Base-by-base conservation (phyloP, 495 filamentous ascomycete species). In the Cercophora sp. region DNA sequence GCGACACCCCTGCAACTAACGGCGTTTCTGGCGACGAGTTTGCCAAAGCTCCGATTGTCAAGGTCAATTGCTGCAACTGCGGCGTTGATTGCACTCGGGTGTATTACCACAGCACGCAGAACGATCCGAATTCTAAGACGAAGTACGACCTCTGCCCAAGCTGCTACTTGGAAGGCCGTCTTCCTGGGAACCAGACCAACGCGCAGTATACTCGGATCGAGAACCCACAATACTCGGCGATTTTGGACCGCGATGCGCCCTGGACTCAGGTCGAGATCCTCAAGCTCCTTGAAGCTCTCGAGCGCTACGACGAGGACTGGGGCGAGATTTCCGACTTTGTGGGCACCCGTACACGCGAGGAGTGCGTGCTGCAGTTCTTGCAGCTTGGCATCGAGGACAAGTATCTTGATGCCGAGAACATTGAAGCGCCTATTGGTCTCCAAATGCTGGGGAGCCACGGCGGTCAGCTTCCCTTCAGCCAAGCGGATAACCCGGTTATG, bases 341-440 rank as follows among this genome's bases (percentile, higher is more conserved):
- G 23, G 87, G 87, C 26, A 91, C 88, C 2, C 81, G 91, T 37
- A 96, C 89, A n/a, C 79, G 88, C 31, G 93, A 98, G 71, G 89
- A 98, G 72, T 98, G 93, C 68, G 90, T 96, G 22, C 74, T 96
- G 60, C 91, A 96, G 64, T 98, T 98, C 76, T 71, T 98, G 55
- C 88, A 94, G 62, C 71, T 92, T 22, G 89, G 91, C 46, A 93
- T 95, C 52, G 89, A 92, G 63, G 89, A 92, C 68, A 89, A 90
- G 56, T 95, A 92, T 55, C 71, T 92, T 8, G 88, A 93, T 43
- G 82, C 88, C 11, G 80, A 91, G 59, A 80, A 82, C 40, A 61
- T 79, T 19, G 75, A 80, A 13, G 75, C 76, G 11, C 79, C 79
- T 1, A 76, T 79, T 5, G 73, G 81, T 26, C 75, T 89, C 22